Base-by-base conservation (phyloP, 2,329 filamentous ascomycete species). In the Colletotrichum theobromicola region DNA sequence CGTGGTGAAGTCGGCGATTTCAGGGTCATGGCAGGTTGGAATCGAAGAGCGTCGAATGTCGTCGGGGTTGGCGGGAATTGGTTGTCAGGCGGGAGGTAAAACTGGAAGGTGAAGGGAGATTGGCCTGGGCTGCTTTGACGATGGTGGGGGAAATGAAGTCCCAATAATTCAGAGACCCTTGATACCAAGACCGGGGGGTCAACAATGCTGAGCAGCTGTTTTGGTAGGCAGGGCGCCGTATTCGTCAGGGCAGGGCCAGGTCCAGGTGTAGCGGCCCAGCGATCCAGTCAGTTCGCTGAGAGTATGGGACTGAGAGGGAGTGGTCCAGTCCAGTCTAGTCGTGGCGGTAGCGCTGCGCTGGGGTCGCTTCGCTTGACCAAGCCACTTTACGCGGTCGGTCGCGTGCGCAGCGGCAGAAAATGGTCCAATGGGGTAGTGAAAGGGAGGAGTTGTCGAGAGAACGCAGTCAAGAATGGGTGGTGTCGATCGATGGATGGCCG, bases 91-190 rank as follows among this genome's bases (percentile, higher is more conserved):
- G 57, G 65, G 58, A 63, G 71, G 35, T 46, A 57, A 72, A 65
- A 64, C 50, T 50, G 62, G 63, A 68, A 55, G 67, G 32, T 42
- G 60, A 75, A 76, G 67, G 67, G 63, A 76, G 67, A 76, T 75
- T 75, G 67, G 72, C 37, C 34, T 63, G 24, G 72, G 35, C 60
- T 70, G 67, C 72, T 72, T 75, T 75, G 72, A 70, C 72, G 75
- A 75, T 71, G 68, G 75, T 75, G 75, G 75, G 73, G 75, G 75
- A 76, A 76, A 76, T 76, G 75, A 76, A 74, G 68, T 76, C 60
- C 67, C 75, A 76, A 76, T 76, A 75, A 71, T 75, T 71, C 32
- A 75, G 68, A 75, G 72, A 75, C 75, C 75, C 74, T 75, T 65
- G 73, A 74, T 75, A 63, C 67, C 53, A 53, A 75, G 72, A 72